These are phyloP conservation scores for Sergeia podlipaevii DNA, from an alignment of 208 protist species.

Conservation along the genomic window DNA sequence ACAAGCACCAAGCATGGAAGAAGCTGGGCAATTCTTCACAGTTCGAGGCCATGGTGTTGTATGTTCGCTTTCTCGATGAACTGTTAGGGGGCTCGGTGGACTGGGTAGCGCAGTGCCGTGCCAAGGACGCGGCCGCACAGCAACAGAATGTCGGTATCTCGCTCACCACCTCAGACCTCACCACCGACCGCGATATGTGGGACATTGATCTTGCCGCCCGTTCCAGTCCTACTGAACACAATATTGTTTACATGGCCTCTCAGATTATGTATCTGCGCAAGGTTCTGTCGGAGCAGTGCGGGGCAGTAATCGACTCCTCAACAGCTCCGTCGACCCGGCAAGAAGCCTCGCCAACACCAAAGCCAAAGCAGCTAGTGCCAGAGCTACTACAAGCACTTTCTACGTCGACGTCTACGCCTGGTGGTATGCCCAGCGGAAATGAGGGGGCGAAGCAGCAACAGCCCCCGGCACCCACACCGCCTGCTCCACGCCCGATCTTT, in stretches of 20 bases:
- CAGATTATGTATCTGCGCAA: constrained; percentile 47
- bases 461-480: too few species aligned
- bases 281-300: too few species aligned
- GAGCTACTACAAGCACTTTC: too few species aligned
- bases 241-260: constrained; percentile 39
- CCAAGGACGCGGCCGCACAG: background rate
- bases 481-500: too few species aligned
- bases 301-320: too few species aligned
- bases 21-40: constrained; percentile 51
- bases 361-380: too few species aligned
- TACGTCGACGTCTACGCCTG: too few species aligned
- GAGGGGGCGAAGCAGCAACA: too few species aligned
- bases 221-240: constrained; percentile 26
- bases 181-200: constrained; percentile 3
- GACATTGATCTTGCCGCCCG: constrained; percentile 50
- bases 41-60: constrained; percentile 87
- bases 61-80: constrained; percentile 47
- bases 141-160: background rate
- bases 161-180: background rate
- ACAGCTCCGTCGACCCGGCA: too few species aligned
- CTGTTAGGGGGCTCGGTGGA: constrained; percentile 7
- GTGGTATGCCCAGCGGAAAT: too few species aligned
- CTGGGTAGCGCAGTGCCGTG: background rate
- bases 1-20: constrained; percentile 77
- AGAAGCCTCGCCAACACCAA: too few species aligned